Evolutionary conservation across 2,329 filamentous ascomycete genomes (phyloP).

Genomic region (Xylariaceae sp.): DNA sequence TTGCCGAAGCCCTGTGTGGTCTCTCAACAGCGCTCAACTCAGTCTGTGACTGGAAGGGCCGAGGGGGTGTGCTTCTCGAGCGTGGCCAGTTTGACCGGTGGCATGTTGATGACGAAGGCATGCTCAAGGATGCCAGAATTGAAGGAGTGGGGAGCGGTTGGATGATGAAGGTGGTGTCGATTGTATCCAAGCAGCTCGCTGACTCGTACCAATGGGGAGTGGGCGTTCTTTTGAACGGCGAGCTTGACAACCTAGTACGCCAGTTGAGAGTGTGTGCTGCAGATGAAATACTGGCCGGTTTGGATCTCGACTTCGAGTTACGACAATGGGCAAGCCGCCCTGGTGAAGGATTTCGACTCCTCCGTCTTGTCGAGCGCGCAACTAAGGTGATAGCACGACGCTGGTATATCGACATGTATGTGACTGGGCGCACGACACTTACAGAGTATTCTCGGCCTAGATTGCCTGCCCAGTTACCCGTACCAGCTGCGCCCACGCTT

Average conservation of each 20-base stretch:
- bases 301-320: constrained; percentile 40
- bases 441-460: constrained; percentile 65
- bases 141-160: constrained; percentile 65
- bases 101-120: constrained; percentile 83
- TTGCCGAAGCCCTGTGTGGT: constrained; percentile 94
- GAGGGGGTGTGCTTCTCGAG: constrained; percentile 77
- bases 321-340: constrained; percentile 63
- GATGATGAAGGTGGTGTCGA: constrained; percentile 84
- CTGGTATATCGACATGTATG: constrained; percentile 81
- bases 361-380: constrained; percentile 78
- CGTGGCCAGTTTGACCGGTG: constrained; percentile 75
- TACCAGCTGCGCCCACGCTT: constrained; percentile 88
- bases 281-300: constrained; percentile 30
- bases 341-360: constrained; percentile 83
- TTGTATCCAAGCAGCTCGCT: constrained; percentile 79
- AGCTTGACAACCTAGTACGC: constrained; percentile 46
- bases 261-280: constrained; percentile 41
- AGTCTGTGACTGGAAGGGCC: constrained; percentile 88
- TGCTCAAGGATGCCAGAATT: constrained; percentile 67
- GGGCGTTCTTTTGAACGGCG: constrained; percentile 57
- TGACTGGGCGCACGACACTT: constrained; percentile 53
- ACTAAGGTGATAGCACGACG: constrained; percentile 72
- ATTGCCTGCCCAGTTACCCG: constrained; percentile 64
- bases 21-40: constrained; percentile 93
- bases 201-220: constrained; percentile 85